Conservation (phyloP, 352 stramenopile species). For the Pythium vanterpoolii region DNA sequence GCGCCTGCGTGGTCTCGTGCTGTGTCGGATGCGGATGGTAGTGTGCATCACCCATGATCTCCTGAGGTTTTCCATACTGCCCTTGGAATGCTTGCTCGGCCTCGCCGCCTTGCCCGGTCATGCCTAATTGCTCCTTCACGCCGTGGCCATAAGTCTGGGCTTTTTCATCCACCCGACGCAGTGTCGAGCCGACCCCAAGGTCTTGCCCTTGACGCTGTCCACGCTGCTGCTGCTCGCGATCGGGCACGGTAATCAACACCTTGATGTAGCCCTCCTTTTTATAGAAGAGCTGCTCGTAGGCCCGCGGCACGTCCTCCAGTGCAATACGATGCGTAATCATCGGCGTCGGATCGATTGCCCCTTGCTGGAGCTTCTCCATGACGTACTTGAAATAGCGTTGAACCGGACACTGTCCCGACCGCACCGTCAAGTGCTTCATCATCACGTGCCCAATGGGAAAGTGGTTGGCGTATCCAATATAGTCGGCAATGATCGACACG, state of each 20-base stretch:
- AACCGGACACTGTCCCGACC: slow-evolving; percentile 40
- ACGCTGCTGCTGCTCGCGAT: background rate
- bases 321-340: slow-evolving; percentile 54
- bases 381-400: slow-evolving; percentile 62
- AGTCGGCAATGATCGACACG: slow-evolving; percentile 54
- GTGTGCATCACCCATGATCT: background rate
- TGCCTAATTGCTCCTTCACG: background rate
- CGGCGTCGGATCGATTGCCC: slow-evolving; percentile 47
- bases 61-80: background rate
- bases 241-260: slow-evolving; percentile 56
- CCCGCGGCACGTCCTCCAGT: slow-evolving; percentile 51
- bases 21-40: slow-evolving; percentile 6
- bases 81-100: background rate
- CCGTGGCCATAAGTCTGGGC: background rate
- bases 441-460: slow-evolving; percentile 61
- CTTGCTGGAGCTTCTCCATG: slow-evolving; percentile 45
- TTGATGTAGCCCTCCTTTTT: slow-evolving; percentile 63
- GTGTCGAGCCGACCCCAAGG: background rate
- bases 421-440: slow-evolving; percentile 58
- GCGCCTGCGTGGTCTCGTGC: slow-evolving; percentile 1
- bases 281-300: slow-evolving; percentile 47
- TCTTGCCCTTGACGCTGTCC: background rate
- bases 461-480: slow-evolving; percentile 32
- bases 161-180: slow-evolving; percentile 5
- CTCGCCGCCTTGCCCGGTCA: background rate